Evolutionary conservation across 2,329 filamentous ascomycete species (phyloP), one percentile per base, ranked within the genome.

Genomic region (Fusarium austroafricanum): DNA sequence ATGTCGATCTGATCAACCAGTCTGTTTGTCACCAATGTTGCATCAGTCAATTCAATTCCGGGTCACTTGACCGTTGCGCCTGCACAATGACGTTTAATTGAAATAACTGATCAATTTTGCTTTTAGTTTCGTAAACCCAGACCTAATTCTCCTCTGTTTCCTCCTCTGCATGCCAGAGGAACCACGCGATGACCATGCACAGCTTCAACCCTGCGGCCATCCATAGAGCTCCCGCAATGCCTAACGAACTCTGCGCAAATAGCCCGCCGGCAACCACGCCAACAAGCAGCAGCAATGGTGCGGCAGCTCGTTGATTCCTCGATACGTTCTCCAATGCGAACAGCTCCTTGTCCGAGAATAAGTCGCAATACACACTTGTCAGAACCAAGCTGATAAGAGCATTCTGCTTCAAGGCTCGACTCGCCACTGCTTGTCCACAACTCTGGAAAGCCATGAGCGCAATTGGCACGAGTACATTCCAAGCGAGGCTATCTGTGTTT

Each of bases 321-420:
- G 86, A 81, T 8, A 76, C 76, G 61, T 87, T 87, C 28, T 76
- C 67, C 7, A 75, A 37, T 2, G 75, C 55, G 33, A 87, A 83
- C 10, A 87, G 71, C 31, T 83, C 77, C 47, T 79, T 77, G 59
- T 93, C 91, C 2, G 89, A 90, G 70, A 93, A 93, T 20, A 95
- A 75, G 75, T 95, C 92, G 74, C 91, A 94, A 79, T 94, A 95
- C 61, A 92, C 89, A 75, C 90, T 93, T 2, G 92, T 95, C 68
- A 96, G 79, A 9, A 94, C 92, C 10, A 94, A 91, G 64, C 90
- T 93, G 0, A 91, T 94, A 23, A 95, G 80, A 2, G 89, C 87
- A 58, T 88, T 88, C 71, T 90, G 90, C 70, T 88, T 85, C 63
- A 95, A 78, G 1, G 90, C 88, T 4, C 92, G 82, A 74, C 90